Percentiles rank a stretch among this genome's conserved stretches.
phyloP scores from a whole-genome alignment of 257 asterid genomes.

The Jaltomata sinuosa region DNA sequence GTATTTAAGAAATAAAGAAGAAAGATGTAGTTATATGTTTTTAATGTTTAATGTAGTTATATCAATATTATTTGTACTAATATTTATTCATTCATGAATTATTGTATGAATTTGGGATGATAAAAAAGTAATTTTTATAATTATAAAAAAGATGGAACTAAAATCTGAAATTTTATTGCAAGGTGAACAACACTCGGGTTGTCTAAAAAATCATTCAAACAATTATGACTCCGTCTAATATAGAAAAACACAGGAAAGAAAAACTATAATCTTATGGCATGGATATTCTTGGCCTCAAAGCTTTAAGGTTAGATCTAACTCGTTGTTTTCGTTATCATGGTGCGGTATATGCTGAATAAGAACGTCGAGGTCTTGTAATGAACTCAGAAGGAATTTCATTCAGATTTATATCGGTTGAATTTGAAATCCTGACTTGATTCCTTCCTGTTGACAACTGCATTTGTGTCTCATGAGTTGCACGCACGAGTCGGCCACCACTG shows the following conservation, averaged over 20 bases:
- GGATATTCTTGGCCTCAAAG: not conserved
- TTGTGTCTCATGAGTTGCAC: not conserved
- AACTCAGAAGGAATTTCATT: not conserved
- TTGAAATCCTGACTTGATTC: not conserved
- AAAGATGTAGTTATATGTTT: too few species aligned
- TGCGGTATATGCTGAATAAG: not conserved
- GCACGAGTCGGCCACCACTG: not conserved
- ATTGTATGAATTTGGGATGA: too few species aligned
- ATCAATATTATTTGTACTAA: too few species aligned
- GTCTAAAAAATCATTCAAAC: not conserved
- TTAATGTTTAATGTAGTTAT: too few species aligned
- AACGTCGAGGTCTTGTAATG: not conserved
- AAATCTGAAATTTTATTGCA: not conserved
- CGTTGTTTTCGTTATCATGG: not conserved
- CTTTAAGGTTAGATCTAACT: not conserved
- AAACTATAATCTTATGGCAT: not conserved
- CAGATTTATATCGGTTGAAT: too few species aligned
- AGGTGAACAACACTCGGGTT: not conserved
- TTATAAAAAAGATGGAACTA: not conserved
- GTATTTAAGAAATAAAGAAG: too few species aligned
- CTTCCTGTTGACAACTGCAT: not conserved
- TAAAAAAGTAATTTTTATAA: not conserved
- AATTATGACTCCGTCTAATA: not conserved
- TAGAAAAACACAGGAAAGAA: not conserved
- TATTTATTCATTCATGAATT: too few species aligned